These are phyloP conservation scores for Tubosaeta sp. DNA, from an alignment of 768 basidiomycete genomes.

Conservation along the genomic window DNA sequence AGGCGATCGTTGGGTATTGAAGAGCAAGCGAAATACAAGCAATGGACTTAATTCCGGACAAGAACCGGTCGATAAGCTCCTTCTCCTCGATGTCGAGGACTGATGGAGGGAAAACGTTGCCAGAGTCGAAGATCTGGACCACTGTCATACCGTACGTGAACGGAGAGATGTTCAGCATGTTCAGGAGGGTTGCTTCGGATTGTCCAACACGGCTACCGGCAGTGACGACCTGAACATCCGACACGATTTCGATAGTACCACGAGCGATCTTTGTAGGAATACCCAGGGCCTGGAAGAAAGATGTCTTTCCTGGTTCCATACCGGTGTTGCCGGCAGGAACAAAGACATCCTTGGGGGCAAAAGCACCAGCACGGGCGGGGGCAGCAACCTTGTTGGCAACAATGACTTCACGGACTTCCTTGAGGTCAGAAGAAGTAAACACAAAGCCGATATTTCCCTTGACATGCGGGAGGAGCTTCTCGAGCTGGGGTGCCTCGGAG, in stretches of 20 bases:
- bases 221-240: conserved; percentile 91
- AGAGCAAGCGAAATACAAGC: conserved; percentile 94
- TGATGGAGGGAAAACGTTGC: conserved; percentile 83
- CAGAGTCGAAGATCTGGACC: conserved; percentile 92
- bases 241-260: conserved; percentile 99
- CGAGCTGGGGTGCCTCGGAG: conserved; percentile 86
- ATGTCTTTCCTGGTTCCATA: conserved; percentile 99
- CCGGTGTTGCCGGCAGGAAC: conserved; percentile 97
- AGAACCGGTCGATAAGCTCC: conserved; percentile 88
- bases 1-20: conserved; percentile 94
- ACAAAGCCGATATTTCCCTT: conserved; percentile 99
- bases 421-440: conserved; percentile 89
- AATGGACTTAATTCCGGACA: conserved; percentile 91
- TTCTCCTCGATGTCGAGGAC: conserved; percentile 93
- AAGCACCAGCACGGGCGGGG: conserved; percentile 96
- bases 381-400: conserved; percentile 97
- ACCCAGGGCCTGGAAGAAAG: conserved; percentile 99
- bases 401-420: conserved; percentile 92
- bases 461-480: conserved; percentile 93
- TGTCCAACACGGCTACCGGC: conserved; percentile 92
- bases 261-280: conserved; percentile 99
- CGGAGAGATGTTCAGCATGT: conserved; percentile 99
- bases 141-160: conserved; percentile 99
- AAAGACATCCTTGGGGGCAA: conserved; percentile 86
- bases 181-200: conserved; percentile 96